These are phyloP conservation scores for Ceratobasidium sp. DNA, from an alignment of 1,284 basidiomycete genomes.

Conservation along the genomic window DNA sequence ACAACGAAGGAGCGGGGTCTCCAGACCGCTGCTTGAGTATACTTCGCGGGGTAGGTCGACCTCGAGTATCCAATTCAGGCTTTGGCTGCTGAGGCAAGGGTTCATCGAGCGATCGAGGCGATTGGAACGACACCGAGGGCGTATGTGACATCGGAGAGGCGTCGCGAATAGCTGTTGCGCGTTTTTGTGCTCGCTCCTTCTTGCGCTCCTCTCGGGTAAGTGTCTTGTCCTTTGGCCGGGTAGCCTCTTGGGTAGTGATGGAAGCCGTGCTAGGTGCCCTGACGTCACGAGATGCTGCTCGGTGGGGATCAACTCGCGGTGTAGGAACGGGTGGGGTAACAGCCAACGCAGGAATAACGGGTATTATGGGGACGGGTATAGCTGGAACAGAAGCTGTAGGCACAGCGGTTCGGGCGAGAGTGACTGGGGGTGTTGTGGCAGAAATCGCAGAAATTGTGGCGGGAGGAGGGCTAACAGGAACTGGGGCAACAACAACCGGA, in stretches of 20 bases:
- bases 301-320: background rate
- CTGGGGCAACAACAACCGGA: background rate
- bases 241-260: background rate
- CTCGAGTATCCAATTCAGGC: background rate
- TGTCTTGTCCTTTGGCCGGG: background rate
- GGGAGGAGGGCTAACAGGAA: background rate
- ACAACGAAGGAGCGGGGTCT: background rate
- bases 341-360: background rate
- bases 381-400: background rate
- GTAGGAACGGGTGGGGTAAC: background rate
- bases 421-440: background rate
- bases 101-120: background rate
- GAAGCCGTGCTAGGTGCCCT: background rate
- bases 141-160: conserved; percentile 6
- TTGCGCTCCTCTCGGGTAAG: conserved; percentile 2
- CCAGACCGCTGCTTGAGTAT: conserved; percentile 36
- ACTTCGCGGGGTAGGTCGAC: conserved; percentile 16
- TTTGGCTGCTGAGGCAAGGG: background rate
- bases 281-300: conserved; percentile 4
- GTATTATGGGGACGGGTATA: conserved; percentile 4
- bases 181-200: conserved; percentile 12
- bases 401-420: background rate
- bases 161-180: background rate
- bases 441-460: conserved; percentile 9
- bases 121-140: conserved; percentile 17